A percentile compares a stretch with the other conserved stretches of the same genome.
These are phyloP conservation scores for Venturia effusa DNA, from an alignment of 2,329 filamentous ascomycete genomes.

Conservation along the genomic window DNA sequence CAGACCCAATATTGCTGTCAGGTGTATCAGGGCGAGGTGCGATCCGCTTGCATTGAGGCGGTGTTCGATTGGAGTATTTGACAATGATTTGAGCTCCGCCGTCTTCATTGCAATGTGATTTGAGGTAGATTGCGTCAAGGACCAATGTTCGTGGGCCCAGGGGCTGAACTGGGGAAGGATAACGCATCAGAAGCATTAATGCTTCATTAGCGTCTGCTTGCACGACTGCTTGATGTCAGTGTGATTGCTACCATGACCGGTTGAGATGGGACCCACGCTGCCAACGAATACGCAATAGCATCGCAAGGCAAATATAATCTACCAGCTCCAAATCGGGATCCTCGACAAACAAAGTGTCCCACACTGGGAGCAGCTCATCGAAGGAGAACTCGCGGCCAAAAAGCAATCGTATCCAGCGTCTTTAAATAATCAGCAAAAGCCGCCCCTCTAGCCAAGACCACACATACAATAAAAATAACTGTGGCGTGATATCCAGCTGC, in stretches of 20 bases:
- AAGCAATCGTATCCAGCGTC: slow-evolving; percentile 84
- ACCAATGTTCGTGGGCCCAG: slow-evolving; percentile 69
- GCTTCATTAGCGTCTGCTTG: slow-evolving; percentile 74
- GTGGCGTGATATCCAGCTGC: slow-evolving; percentile 80
- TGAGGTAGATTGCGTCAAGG: slow-evolving; percentile 70
- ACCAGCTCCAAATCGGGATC: slow-evolving; percentile 71
- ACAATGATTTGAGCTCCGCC: slow-evolving; percentile 56
- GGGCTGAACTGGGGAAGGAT: slow-evolving; percentile 54
- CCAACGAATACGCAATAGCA: slow-evolving; percentile 89
- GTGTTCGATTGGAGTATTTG: slow-evolving; percentile 52
- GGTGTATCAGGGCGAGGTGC: slow-evolving; percentile 3
- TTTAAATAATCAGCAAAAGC: slow-evolving; percentile 23
- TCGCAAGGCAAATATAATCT: slow-evolving; percentile 84
- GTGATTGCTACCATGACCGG: not conserved
- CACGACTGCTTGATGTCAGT: slow-evolving; percentile 46
- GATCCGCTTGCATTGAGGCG: slow-evolving; percentile 17
- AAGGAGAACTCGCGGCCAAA: slow-evolving; percentile 93
- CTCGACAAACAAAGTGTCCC: slow-evolving; percentile 85
- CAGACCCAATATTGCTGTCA: not conserved
- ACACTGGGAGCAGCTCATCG: slow-evolving; percentile 69
- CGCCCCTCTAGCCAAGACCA: not conserved
- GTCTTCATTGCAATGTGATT: slow-evolving; percentile 49
- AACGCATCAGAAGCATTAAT: slow-evolving; percentile 71
- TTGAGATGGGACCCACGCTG: slow-evolving; percentile 47
- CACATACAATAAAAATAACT: slow-evolving; percentile 81